Percentiles rank a stretch among this genome's conserved stretches.
Evolutionary conservation across 306 rosid genomes (phyloP).

Genomic region (Casuarina cunninghamiana): DNA sequence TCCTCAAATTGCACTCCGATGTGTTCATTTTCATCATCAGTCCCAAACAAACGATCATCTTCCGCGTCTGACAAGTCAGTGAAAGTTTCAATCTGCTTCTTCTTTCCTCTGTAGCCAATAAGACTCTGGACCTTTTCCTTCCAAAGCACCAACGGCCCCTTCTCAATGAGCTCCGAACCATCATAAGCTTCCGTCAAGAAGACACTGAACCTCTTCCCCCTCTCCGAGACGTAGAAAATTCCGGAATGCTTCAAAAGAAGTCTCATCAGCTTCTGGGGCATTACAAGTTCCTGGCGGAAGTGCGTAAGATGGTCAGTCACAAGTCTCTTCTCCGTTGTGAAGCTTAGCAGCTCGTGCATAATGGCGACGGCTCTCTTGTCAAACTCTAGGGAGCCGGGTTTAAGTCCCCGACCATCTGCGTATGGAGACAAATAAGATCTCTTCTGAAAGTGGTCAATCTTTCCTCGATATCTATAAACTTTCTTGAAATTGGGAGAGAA

Average conservation of each 20-base stretch:
- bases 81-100: conserved; percentile 53
- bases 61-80: conserved; percentile 63
- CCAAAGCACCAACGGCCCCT: conserved; percentile 75
- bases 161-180: conserved; percentile 69
- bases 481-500: conserved; percentile 71
- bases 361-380: conserved; percentile 89
- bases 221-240: conserved; percentile 86
- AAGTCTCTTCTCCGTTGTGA: conserved; percentile 77
- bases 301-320: conserved; percentile 92
- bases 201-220: conserved; percentile 89
- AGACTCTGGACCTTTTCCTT: conserved; percentile 66
- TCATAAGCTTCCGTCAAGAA: conserved; percentile 79
- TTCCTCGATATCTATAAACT: conserved; percentile 51
- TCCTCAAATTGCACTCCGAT: conserved; percentile 39
- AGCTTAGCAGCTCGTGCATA: conserved; percentile 85
- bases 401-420: conserved; percentile 67
- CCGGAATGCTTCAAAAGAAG: conserved; percentile 82
- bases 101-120: conserved; percentile 63
- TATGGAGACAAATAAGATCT: conserved; percentile 81
- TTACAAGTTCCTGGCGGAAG: conserved; percentile 72
- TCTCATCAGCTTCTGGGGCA: conserved; percentile 96
- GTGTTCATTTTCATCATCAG: conserved; percentile 45
- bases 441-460: conserved; percentile 67
- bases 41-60: conserved; percentile 30
- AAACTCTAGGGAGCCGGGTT: conserved; percentile 72